Evolutionary conservation across 176 grass and related monocot species (phyloP), one percentile per base, ranked within the genome.

Genomic region (Raddia distichophylla): DNA sequence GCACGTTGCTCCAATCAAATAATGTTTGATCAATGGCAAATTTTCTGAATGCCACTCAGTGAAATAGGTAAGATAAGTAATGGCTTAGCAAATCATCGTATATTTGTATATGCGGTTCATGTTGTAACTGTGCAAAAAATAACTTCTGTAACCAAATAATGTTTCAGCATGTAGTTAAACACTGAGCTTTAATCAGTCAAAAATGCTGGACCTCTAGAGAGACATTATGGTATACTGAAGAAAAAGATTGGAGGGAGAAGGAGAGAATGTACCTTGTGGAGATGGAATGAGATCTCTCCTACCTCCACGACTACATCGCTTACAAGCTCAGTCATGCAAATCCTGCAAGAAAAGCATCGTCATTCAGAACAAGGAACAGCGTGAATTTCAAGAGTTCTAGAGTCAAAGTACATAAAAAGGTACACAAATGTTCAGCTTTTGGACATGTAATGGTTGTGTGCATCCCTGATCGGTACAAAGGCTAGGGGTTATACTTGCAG

Each of bases 271-370:
- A 97, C 94, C 94, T 94, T 94, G 83, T 97, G 95, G 4, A 94
- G 95, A 59, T 92, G 80, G 80, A 97, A 94, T 1, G 70, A 84
- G 43, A 85, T 20, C 8, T 89, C 74, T 63, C 83, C 90, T 15
- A 97, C 86, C 79, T 91, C 56, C 59, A 97, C 70, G 18, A 83
- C 64, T 27, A 97, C 77, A 80, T 97, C 95, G 51, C 86, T 91
- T 58, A 19, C 67, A 22, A 89, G 86, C 77, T 93, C 92, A 60
- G 73, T 83, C 71, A 71, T 75, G 77, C 88, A 92, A 75, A 83
- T 89, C 95, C 95, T 94, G 81, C 72, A 83, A 77, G 0, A 27
- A 11, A 2, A 4, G 2, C 45, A 27, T 37, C 51, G n/a, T 33
- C 3, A 22, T 72, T 37, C 15, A 27, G n/a, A 65, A 32, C 47